Base-by-base conservation (phyloP, 176 grass and related monocot species). In the Canna indica region DNA sequence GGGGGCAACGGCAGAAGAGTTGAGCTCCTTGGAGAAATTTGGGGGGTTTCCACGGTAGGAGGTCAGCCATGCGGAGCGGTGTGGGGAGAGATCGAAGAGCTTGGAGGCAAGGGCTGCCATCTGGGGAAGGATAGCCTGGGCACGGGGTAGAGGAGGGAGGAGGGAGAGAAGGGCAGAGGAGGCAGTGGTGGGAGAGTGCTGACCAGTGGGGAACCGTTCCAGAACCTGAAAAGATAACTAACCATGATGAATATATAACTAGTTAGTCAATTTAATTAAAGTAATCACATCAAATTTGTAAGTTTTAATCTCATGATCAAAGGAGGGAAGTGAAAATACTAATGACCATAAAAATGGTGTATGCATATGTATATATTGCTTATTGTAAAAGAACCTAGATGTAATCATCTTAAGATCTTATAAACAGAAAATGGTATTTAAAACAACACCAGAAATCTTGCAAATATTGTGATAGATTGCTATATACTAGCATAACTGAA, bases 131-230 rank as follows among this genome's bases (percentile, higher is more conserved):
- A 99, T 82, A 44, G 94, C 80, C 69, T 93, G 94, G 52, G 86
- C 80, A n/a, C 94, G 89, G 25, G 89, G 89, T 4, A 93, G 89
- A 34, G 94, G 89, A 20, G 94, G 89, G 24, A 99, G 84, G 72
- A 99, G 89, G 26, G 94, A 80, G 17, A 99, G 84, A 35, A 99
- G 80, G 13, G 86, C 59, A 72, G 86, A 78, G 67, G 89, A 90
- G 73, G 84, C 81, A 59, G 75, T 32, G 29, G 52, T 28, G 47
- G 48, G 4, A 11, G 65, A 28, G 36, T 12, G 7, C 45, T 36
- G 48, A 1, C 48, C 70, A 34, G 78, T 76, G 31, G 63, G 54
- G 41, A 91, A 86, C 73, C n/a, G 45, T 38, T 91, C 85, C 71
- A 96, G 73, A 83, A 62, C 75, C 88, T 96, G 72, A 75, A 29